phyloP scores from a whole-genome alignment of 345 rosid genomes.

The Citrus australasica region DNA sequence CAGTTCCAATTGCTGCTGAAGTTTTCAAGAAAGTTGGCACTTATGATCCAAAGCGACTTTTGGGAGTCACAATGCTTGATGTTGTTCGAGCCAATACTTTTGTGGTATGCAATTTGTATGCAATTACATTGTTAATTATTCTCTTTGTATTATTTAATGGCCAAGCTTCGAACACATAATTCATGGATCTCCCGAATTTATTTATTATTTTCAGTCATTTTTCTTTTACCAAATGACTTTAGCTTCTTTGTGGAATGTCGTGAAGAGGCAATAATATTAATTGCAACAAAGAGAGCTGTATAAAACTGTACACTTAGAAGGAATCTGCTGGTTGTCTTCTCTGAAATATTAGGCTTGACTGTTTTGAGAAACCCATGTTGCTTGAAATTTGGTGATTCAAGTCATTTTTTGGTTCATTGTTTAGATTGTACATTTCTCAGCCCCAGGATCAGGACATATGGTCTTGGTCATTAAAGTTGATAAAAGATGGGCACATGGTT shows the following conservation, averaged over 20 bases:
- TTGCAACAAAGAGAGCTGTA: not conserved
- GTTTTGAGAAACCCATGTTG: not conserved
- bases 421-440: not conserved
- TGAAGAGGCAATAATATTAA: not conserved
- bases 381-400: not conserved
- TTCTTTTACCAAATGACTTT: not conserved
- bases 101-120: slow-evolving; percentile 56
- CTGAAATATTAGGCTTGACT: not conserved
- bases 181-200: not conserved
- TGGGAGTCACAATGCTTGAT: slow-evolving; percentile 97
- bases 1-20: slow-evolving; percentile 92
- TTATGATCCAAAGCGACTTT: slow-evolving; percentile 75
- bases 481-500: not conserved
- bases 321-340: not conserved
- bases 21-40: slow-evolving; percentile 90
- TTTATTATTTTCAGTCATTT: not conserved
- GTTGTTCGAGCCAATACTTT: slow-evolving; percentile 97
- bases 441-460: not conserved
- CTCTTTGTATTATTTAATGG: not conserved
- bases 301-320: not conserved
- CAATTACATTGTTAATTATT: not conserved
- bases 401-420: not conserved
- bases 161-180: not conserved
- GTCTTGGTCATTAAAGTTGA: not conserved
- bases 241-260: not conserved